phyloP scores from a whole-genome alignment of 345 rosid genomes.

The Mangifera indica region DNA sequence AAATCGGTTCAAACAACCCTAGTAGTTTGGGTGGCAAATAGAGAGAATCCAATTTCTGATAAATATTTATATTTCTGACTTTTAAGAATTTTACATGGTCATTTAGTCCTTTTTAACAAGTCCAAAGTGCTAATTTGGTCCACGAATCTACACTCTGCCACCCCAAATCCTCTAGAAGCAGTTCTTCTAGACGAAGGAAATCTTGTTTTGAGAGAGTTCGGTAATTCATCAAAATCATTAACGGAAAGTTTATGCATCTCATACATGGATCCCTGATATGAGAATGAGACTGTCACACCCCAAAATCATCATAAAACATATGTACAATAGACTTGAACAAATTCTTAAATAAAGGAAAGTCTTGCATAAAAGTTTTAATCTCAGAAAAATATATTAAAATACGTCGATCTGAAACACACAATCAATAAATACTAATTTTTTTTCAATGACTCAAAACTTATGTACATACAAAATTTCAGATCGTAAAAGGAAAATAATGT shows the following conservation, averaged over 20 bases:
- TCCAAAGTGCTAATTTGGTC: slow-evolving; percentile 58
- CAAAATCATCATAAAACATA: too few species aligned
- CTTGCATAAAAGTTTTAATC: too few species aligned
- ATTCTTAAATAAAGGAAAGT: too few species aligned
- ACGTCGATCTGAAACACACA: too few species aligned
- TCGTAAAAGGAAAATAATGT: too few species aligned
- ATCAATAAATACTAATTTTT: too few species aligned
- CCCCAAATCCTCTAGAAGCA: slow-evolving; percentile 37
- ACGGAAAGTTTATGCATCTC: slow-evolving; percentile 71
- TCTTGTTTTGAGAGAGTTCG: slow-evolving; percentile 45
- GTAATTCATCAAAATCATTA: slow-evolving; percentile 22
- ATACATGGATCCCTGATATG: slow-evolving; percentile 76
- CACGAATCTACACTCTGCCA: slow-evolving; percentile 42
- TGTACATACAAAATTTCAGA: too few species aligned
- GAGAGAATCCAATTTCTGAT: slow-evolving; percentile 52
- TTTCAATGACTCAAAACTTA: too few species aligned
- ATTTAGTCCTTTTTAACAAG: slow-evolving; percentile 55
- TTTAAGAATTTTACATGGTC: slow-evolving; percentile 55
- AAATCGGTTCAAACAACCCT: too few species aligned
- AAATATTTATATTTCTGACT: slow-evolving; percentile 32
- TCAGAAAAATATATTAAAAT: too few species aligned
- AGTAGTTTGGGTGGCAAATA: slow-evolving; percentile 71
- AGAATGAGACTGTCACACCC: slow-evolving; percentile 44
- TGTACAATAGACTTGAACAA: too few species aligned
- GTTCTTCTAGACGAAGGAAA: slow-evolving; percentile 59